A percentile compares a stretch with the other conserved stretches of the same genome.
These are phyloP conservation scores for Cardamine chenopodiifolia DNA, from an alignment of 345 rosid species.

Conservation along the genomic window DNA sequence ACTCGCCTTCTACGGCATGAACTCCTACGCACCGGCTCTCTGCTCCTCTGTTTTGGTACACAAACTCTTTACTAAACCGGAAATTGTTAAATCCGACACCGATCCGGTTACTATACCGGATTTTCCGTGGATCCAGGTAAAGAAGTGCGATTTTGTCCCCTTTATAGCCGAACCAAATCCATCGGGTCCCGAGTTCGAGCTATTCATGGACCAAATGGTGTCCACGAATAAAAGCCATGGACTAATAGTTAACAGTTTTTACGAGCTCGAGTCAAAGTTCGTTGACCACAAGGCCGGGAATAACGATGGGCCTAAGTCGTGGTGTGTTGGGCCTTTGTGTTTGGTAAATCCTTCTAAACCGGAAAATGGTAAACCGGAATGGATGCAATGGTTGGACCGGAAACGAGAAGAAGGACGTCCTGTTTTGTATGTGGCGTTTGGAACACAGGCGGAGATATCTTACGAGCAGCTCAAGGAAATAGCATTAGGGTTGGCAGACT, in stretches of 20 bases:
- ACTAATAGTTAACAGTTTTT: conserved; percentile 52
- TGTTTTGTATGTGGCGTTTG: conserved; percentile 74
- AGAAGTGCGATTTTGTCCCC: conserved; percentile 44
- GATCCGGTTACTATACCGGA: conserved; percentile 50
- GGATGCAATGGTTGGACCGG: conserved; percentile 67
- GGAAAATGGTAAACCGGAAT: conserved; percentile 39
- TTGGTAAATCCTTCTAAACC: conserved; percentile 27
- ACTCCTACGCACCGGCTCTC: conserved; percentile 34
- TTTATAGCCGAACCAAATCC: conserved; percentile 9
- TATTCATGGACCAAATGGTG: neutral
- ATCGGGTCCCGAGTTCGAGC: conserved; percentile 23
- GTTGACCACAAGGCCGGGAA: conserved; percentile 41
- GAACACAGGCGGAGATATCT: conserved; percentile 66
- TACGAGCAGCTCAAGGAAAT: conserved; percentile 57
- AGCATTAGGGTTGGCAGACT: conserved; percentile 55
- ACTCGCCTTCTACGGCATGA: conserved; percentile 54
- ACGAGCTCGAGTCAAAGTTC: conserved; percentile 62
- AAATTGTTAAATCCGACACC: conserved; percentile 38
- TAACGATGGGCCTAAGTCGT: conserved; percentile 17
- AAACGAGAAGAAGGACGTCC: conserved; percentile 47
- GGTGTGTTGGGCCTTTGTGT: conserved; percentile 67
- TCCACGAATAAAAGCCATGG: conserved; percentile 47
- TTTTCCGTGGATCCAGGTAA: conserved; percentile 64
- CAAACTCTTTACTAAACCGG: conserved; percentile 22
- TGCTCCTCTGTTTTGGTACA: neutral